These are phyloP conservation scores for Fusarium concolor DNA, from an alignment of 2,329 filamentous ascomycete species.

Conservation along the genomic window DNA sequence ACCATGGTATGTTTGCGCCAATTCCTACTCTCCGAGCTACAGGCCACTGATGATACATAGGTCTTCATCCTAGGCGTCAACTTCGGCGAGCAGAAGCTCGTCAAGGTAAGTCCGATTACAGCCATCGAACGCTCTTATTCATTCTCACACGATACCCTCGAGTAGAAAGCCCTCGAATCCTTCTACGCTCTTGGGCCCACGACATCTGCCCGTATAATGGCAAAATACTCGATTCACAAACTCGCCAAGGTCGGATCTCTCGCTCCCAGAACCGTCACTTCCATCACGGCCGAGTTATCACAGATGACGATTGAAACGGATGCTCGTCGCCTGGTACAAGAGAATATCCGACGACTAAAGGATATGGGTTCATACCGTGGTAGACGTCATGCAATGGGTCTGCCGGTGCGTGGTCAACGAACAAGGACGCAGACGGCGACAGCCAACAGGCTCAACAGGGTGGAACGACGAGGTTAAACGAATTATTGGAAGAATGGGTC, in stretches of 20 bases:
- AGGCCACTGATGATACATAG: constrained; percentile 54
- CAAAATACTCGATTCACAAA: constrained; percentile 89
- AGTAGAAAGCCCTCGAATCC: constrained; percentile 77
- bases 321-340: constrained; percentile 77
- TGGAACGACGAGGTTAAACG: constrained; percentile 56
- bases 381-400: constrained; percentile 88
- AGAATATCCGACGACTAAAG: constrained; percentile 87
- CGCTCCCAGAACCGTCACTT: constrained; percentile 79
- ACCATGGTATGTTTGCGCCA: constrained; percentile 39
- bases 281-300: constrained; percentile 85
- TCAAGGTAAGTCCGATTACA: constrained; percentile 73
- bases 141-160: constrained; percentile 22
- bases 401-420: constrained; percentile 91
- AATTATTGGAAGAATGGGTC: not conserved
- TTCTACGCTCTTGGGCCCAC: constrained; percentile 88
- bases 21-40: not conserved
- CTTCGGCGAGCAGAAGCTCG: constrained; percentile 84
- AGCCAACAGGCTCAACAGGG: constrained; percentile 70
- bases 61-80: constrained; percentile 88
- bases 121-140: not conserved
- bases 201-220: constrained; percentile 79
- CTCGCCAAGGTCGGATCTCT: constrained; percentile 82
- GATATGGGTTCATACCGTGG: constrained; percentile 94
- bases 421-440: constrained; percentile 80
- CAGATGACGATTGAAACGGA: constrained; percentile 96